Evolutionary conservation across 345 rosid species (phyloP), one percentile per base, ranked within the genome.

Genomic region (Lepidium africanum): DNA sequence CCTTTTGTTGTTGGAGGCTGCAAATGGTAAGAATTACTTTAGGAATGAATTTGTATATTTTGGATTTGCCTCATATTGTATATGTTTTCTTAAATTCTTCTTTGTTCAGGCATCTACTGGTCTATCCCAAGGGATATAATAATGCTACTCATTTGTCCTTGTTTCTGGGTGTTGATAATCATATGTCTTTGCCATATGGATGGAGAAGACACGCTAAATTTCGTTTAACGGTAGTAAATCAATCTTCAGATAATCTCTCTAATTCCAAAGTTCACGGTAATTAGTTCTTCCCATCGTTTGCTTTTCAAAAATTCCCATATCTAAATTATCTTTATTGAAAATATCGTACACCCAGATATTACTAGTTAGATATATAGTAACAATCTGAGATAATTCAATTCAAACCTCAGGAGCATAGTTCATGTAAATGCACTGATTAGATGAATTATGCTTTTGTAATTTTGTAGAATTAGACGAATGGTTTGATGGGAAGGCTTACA

Each of bases 191-290:
- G 78, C 83, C 95, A 0, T 76, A 83, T 64, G 95, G 92, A 57
- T 90, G 97, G 95, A 86, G 85, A 78, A 80, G 89, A 85, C 83
- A 79, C 37, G 83, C 89, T 2, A 89, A 81, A 60, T 90, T 83
- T 58, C 81, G 81, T 74, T 60, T 88, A 66, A 79, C 82, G 9
- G 76, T 90, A 48, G 81, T 86, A 27, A 88, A 88, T 73, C 91
- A 86, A 78, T 14, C 73, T 16, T 76, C 80, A 54, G 46, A 64
- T 54, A 81, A 82, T 70, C 82, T 58, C 60, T 77, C 94, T 6
- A 63, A 36, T 21, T 35, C 59, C 17, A 35, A 50, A 50, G 1
- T 23, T 12, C 3, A 0, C 0, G 55, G 55, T 50, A 50, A 13
- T 25, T 25, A 50, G 15, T 25, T 25, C 35, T 25, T 50, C 55